A percentile compares a stretch with the other conserved stretches of the same genome.
These are phyloP conservation scores for Clonostachys sp. DNA, from an alignment of 2,329 filamentous ascomycete genomes.

Conservation along the genomic window DNA sequence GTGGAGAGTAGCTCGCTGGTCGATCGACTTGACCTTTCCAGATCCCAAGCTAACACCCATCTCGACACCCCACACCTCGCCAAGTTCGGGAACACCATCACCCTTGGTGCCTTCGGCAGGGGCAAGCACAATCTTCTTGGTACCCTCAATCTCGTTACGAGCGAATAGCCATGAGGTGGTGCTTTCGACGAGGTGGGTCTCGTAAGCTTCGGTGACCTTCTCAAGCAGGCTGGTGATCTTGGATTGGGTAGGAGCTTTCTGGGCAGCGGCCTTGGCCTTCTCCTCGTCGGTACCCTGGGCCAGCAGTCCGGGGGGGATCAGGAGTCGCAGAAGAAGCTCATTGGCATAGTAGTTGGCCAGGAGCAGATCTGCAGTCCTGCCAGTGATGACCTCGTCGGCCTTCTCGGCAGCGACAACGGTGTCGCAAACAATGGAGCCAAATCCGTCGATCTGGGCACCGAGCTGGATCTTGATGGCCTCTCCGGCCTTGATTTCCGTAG, in stretches of 20 bases:
- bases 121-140: constrained; percentile 96
- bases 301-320: constrained; percentile 86
- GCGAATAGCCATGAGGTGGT: constrained; percentile 97
- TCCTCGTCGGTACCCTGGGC: constrained; percentile 85
- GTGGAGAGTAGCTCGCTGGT: constrained; percentile 86
- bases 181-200: constrained; percentile 91
- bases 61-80: constrained; percentile 97
- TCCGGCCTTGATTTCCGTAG: constrained; percentile 71
- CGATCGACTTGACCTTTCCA: constrained; percentile 91
- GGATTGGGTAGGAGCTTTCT: constrained; percentile 78
- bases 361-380: constrained; percentile 79
- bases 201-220: constrained; percentile 87
- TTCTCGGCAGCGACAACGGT: constrained; percentile 72
- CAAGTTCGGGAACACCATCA: constrained; percentile 81
- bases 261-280: constrained; percentile 82
- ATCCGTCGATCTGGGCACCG: constrained; percentile 97
- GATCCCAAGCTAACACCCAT: constrained; percentile 85
- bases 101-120: constrained; percentile 85
- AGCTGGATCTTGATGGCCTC: constrained; percentile 97
- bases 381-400: constrained; percentile 61
- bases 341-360: constrained; percentile 94
- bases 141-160: constrained; percentile 92
- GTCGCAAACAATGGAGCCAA: constrained; percentile 93
- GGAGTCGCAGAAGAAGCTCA: constrained; percentile 85
- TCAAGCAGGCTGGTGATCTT: constrained; percentile 86